A percentile compares a stretch with the other conserved stretches of the same genome.
phyloP scores from a whole-genome alignment of 2,329 filamentous ascomycete species.

The Harringtonia aguacate region DNA sequence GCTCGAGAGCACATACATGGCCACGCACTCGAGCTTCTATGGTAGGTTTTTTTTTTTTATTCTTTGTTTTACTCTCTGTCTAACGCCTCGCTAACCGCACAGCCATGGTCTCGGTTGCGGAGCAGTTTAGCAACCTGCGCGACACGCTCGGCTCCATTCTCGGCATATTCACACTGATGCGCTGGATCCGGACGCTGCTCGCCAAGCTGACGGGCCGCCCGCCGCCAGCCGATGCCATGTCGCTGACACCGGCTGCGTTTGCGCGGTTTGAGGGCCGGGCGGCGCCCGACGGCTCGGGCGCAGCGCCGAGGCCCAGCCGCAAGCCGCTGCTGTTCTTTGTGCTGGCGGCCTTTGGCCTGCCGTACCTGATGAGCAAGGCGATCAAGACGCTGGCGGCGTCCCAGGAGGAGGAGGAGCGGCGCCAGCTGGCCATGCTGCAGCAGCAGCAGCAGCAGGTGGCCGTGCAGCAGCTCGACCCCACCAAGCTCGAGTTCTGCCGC shows the following conservation, averaged over 20 bases:
- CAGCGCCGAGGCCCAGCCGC: slow-evolving; percentile 65
- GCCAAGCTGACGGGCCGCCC: slow-evolving; percentile 90
- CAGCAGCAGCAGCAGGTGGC: slow-evolving; percentile 38
- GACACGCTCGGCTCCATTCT: slow-evolving; percentile 89
- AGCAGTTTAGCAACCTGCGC: slow-evolving; percentile 88
- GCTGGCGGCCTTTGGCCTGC: slow-evolving; percentile 85
- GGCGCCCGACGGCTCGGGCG: slow-evolving; percentile 44
- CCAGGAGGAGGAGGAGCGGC: slow-evolving; percentile 72
- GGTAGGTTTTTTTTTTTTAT: slow-evolving; percentile 48
- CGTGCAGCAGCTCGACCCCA: slow-evolving; percentile 57
- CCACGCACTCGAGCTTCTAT: slow-evolving; percentile 96
- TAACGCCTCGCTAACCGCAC: slow-evolving; percentile 1
- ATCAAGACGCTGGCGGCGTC: slow-evolving; percentile 75
- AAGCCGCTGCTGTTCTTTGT: slow-evolving; percentile 97
- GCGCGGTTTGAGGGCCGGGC: slow-evolving; percentile 73
- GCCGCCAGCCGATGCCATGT: slow-evolving; percentile 73
- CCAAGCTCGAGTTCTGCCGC: slow-evolving; percentile 92
- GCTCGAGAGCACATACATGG: slow-evolving; percentile 99
- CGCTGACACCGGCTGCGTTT: slow-evolving; percentile 84
- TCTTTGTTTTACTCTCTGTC: slow-evolving; percentile 12
- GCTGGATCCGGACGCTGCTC: slow-evolving; percentile 85
- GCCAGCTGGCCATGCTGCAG: slow-evolving; percentile 35
- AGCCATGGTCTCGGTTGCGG: slow-evolving; percentile 98
- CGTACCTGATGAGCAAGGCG: slow-evolving; percentile 94
- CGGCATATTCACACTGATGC: slow-evolving; percentile 90